Evolutionary conservation across 345 rosid genomes (phyloP).

Genomic region (Dovyalis caffra): DNA sequence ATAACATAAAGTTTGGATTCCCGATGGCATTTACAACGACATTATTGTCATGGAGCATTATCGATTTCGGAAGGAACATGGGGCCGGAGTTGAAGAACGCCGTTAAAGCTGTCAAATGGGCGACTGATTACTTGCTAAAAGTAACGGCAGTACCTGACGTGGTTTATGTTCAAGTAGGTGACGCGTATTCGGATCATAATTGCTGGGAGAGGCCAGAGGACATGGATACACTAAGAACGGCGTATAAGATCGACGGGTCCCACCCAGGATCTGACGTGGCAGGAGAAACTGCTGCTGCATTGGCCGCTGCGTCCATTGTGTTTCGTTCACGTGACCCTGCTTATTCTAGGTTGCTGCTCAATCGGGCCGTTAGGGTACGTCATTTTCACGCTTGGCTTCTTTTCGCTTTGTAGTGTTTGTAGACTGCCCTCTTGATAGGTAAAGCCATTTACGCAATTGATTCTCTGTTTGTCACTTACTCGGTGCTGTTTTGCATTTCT

Average conservation of each 20-base stretch:
- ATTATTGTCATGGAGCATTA: slow-evolving; percentile 31
- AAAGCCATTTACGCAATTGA: too few relatives aligned
- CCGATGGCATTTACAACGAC: slow-evolving; percentile 40
- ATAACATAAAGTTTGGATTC: slow-evolving; percentile 37
- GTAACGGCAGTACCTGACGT: slow-evolving; percentile 30
- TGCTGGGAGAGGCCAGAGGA: slow-evolving; percentile 43
- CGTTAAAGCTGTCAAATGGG: slow-evolving; percentile 33
- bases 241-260: slow-evolving; percentile 23
- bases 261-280: slow-evolving; percentile 40
- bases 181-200: slow-evolving; percentile 33
- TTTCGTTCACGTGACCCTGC: slow-evolving; percentile 33
- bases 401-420: background rate
- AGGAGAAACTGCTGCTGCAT: slow-evolving; percentile 37
- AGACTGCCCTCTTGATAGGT: background rate
- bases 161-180: slow-evolving; percentile 34
- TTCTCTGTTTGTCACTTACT: too few relatives aligned
- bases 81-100: slow-evolving; percentile 33
- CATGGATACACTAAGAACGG: slow-evolving; percentile 34
- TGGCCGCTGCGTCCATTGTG: slow-evolving; percentile 37
- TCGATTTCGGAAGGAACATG: slow-evolving; percentile 35
- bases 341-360: slow-evolving; percentile 31
- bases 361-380: slow-evolving; percentile 39
- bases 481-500: background rate
- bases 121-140: slow-evolving; percentile 28
- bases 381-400: slow-evolving; percentile 8